Conservation (phyloP, 2,329 filamentous ascomycete species). For the Pseudogymnoascus sp. region DNA sequence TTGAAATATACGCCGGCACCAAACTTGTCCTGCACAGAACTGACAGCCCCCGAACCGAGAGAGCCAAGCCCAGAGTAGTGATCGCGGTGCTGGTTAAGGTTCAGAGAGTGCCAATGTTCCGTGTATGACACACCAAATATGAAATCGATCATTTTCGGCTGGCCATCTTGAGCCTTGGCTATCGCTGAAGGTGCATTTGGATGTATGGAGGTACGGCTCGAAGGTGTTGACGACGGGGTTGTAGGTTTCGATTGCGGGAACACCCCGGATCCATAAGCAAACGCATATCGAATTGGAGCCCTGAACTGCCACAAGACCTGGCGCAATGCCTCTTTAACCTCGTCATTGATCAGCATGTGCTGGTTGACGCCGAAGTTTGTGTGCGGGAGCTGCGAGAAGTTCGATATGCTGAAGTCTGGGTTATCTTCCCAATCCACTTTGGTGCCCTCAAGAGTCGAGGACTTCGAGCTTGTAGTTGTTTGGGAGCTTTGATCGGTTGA, state of each 20-base stretch:
- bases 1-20: constrained; percentile 98
- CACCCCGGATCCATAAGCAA: constrained; percentile 94
- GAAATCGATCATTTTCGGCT: constrained; percentile 96
- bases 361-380: constrained; percentile 89
- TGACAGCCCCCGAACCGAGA: constrained; percentile 77
- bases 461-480: background rate
- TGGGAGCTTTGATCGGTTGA: background rate
- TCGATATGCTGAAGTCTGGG: constrained; percentile 61
- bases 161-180: constrained; percentile 74
- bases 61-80: constrained; percentile 86
- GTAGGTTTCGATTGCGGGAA: constrained; percentile 66
- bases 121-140: constrained; percentile 92
- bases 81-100: constrained; percentile 77
- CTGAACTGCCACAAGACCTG: constrained; percentile 85
- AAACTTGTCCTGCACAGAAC: constrained; percentile 75
- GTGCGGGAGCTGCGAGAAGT: constrained; percentile 70
- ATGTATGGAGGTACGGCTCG: constrained; percentile 58
- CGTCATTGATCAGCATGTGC: constrained; percentile 89
- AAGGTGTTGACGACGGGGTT: constrained; percentile 40
- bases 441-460: background rate
- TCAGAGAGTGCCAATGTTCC: constrained; percentile 95
- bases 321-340: constrained; percentile 85
- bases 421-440: constrained; percentile 62
- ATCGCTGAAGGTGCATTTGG: constrained; percentile 75
- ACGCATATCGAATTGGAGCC: constrained; percentile 90